Percentiles rank a stretch among this genome's conserved stretches.
These are phyloP conservation scores for Paraphaeosphaeria minitans DNA, from an alignment of 2,329 filamentous ascomycete species.

Conservation along the genomic window DNA sequence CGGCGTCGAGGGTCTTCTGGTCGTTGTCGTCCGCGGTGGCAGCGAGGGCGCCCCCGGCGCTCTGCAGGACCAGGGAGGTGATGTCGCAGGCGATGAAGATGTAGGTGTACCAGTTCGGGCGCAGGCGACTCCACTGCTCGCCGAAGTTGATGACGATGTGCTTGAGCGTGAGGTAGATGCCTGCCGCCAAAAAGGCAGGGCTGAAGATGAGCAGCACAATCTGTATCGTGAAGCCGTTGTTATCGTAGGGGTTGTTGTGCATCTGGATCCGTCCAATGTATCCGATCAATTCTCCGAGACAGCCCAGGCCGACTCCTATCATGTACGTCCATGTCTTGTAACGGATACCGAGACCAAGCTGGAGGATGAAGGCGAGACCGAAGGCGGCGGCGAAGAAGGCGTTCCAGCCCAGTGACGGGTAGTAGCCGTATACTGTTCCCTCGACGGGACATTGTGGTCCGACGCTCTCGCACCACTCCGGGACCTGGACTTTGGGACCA, in stretches of 20 bases:
- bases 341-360: conserved; percentile 55
- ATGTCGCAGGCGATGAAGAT: conserved; percentile 64
- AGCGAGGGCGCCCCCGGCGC: conserved; percentile 60
- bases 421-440: conserved; percentile 58
- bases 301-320: conserved; percentile 53
- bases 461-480: conserved; percentile 20
- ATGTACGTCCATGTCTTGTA: conserved; percentile 61
- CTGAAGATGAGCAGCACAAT: conserved; percentile 62
- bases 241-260: conserved; percentile 58
- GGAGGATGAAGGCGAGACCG: conserved; percentile 53
- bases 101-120: conserved; percentile 56
- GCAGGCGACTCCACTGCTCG: conserved; percentile 26
- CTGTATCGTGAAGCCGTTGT: conserved; percentile 55
- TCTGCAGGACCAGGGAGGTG: conserved; percentile 61
- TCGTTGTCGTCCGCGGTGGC: conserved; percentile 51
- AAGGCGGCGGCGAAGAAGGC: conserved; percentile 58
- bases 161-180: conserved; percentile 61
- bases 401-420: conserved; percentile 57
- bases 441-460: conserved; percentile 49
- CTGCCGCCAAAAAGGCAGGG: conserved; percentile 60
- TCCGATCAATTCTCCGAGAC: conserved; percentile 58
- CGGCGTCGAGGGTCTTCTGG: conserved; percentile 46
- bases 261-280: conserved; percentile 62
- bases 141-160: conserved; percentile 61
- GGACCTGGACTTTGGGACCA: conserved; percentile 13